Evolutionary conservation across 2,329 filamentous ascomycete genomes (phyloP), one percentile per base, ranked within the genome.

Genomic region (Fusarium nodosum): DNA sequence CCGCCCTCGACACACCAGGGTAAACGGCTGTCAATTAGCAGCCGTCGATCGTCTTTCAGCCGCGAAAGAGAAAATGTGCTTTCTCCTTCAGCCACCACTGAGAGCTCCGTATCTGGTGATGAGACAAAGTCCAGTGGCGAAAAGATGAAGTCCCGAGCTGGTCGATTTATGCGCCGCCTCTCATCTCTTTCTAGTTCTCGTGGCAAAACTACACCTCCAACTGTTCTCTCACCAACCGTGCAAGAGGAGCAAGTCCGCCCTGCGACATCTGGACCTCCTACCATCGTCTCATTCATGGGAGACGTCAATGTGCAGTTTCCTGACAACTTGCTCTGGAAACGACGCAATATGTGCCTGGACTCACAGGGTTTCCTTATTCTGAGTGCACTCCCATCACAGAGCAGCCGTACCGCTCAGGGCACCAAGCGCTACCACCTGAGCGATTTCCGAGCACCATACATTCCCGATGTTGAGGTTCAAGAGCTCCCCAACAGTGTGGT

Each of bases 231-330:
- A 9, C 82, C 85, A 7, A 85, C 86, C 0, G 81, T 87, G 15
- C 76, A 82, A 18, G 85, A 85, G 73, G 86, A 87, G 53, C 66
- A 72, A 24, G 54, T 64, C 9, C 72, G 75, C 18, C 75, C 77
- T 9, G 75, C 70, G 30, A 77, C 75, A 20, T 79, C 75, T 4
- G 76, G 74, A 12, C 71, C 75, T 22, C 74, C 81, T 0, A 80
- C 79, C 48, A 82, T 89, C 54, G 85, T 90, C 28, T 85, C 93
- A 5, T 90, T 91, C 66, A 87, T 97, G 79, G 93, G 94, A 50
- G 93, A 97, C 75, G 91, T 99, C 68, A 98, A 99, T 74, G 93
- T 98, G 13, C 96, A 99, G 78, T 97, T 99, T 77, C 96, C 96
- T 0, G 95, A 98, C 77, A 97, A 93, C 56, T 85, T 99, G 47